These are phyloP conservation scores for Cryptococcus hybrid DNA, from an alignment of 1,284 basidiomycete species.

Conservation along the genomic window DNA sequence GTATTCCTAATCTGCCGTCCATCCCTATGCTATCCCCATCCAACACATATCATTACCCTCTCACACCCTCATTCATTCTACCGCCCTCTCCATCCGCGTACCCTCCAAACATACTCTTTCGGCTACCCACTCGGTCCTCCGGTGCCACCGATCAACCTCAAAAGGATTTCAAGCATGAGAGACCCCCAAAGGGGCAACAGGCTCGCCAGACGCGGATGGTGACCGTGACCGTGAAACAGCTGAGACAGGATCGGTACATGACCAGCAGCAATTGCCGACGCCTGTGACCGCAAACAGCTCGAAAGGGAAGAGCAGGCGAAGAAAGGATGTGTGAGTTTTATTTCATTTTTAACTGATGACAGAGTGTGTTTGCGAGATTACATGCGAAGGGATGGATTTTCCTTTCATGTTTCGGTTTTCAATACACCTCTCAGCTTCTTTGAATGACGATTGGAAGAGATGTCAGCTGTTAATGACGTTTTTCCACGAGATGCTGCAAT, in stretches of 20 bases:
- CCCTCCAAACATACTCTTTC: too few relatives aligned
- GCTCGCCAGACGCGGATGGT: constrained; percentile 8
- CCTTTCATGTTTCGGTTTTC: too few relatives aligned
- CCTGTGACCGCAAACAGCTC: neutral
- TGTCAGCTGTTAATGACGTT: too few relatives aligned
- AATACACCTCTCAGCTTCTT: too few relatives aligned
- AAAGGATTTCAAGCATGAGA: constrained; percentile 33
- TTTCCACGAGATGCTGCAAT: too few relatives aligned
- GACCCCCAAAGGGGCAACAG: constrained; percentile 28
- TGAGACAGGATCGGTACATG: constrained; percentile 1
- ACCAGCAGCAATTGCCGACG: constrained; percentile 3
- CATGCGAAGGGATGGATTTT: too few relatives aligned
- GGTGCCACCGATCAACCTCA: neutral
- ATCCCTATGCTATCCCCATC: neutral
- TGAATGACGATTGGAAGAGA: too few relatives aligned
- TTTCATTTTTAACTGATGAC: neutral
- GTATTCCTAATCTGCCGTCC: neutral
- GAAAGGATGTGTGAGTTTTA: constrained; percentile 6
- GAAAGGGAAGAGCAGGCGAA: constrained; percentile 11
- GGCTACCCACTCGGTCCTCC: constrained; percentile 1
- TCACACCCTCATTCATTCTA: neutral
- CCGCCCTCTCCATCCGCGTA: too few relatives aligned
- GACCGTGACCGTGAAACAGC: constrained; percentile 20
- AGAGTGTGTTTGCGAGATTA: too few relatives aligned
- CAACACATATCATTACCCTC: neutral